Evolutionary conservation across 192 early-diverging fungal species (phyloP), one percentile per base, ranked within the genome.

Genomic region (Gamsiella multidivaricata): DNA sequence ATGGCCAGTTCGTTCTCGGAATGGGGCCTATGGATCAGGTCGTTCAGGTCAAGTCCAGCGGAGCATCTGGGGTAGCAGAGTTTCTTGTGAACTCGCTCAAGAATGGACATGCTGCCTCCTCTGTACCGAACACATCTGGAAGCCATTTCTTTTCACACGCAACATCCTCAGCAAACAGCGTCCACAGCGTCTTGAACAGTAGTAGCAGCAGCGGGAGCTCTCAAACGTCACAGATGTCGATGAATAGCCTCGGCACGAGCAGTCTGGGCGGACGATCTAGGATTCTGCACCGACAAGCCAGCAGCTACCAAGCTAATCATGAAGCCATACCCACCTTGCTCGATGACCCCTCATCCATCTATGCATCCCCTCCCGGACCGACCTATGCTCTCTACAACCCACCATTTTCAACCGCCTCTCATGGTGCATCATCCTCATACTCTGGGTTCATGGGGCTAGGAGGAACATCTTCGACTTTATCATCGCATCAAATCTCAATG

Each of bases 11-110:
- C 43, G 58, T 72, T 10, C 45, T 54, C 26, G 70, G 69, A 36
- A 80, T 80, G 69, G 70, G 65, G 0, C 70, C 69, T 23, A 28
- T 61, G 2, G 65, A 70, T 1, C 45, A 53, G n/a, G 54, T 39
- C 10, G 18, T 33, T 3, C 62, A 62, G 20, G 25, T 61, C 2
- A 78, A 78, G 32, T 8, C 65, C 1, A 39, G 65, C 11, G 45
- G 65, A 25, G 51, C 55, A 11, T 53, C 65, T 1, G 74, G 74
- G 3, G 65, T 78, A 2, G 66, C 74, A 20, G 74, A 78, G 46
- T 78, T 78, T 28, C 26, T 78, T 0, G 74, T 62, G 10, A 78
- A 78, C 37, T 78, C 74, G 4, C 64, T 78, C 54, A 78, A 78
- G 61, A 62, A 57, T 26, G 53, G 60, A 8, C 37, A 49, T 45